phyloP scores from a whole-genome alignment of 2,329 filamentous ascomycete genomes.

The Verticillium longisporum region DNA sequence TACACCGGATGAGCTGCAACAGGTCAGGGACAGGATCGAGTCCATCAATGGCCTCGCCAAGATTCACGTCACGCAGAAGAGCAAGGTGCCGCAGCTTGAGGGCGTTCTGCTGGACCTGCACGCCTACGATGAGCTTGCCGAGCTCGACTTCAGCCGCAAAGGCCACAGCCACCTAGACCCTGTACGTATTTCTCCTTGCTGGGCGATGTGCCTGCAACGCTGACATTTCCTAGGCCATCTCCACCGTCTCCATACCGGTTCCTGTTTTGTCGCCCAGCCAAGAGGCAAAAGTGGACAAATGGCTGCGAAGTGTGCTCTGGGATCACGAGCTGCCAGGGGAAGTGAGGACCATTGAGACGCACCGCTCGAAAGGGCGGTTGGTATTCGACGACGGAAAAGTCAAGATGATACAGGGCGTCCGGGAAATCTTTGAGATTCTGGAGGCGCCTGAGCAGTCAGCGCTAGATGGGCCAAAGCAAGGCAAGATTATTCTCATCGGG shows the following conservation, averaged over 20 bases:
- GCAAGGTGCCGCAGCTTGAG: slow-evolving; percentile 73
- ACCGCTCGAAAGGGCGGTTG: slow-evolving; percentile 79
- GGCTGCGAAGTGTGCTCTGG: slow-evolving; percentile 82
- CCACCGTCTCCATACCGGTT: slow-evolving; percentile 68
- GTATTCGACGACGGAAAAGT: slow-evolving; percentile 55
- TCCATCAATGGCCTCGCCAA: slow-evolving; percentile 89
- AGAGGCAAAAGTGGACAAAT: slow-evolving; percentile 63
- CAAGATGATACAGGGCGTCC: slow-evolving; percentile 83
- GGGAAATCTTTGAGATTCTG: slow-evolving; percentile 88
- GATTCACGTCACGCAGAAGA: slow-evolving; percentile 74
- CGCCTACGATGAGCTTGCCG: slow-evolving; percentile 79
- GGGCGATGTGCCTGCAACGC: background rate
- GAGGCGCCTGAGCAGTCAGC: slow-evolving; percentile 42
- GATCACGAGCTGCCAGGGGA: slow-evolving; percentile 55
- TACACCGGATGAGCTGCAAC: slow-evolving; percentile 57
- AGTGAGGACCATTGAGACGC: slow-evolving; percentile 62
- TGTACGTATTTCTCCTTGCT: slow-evolving; percentile 36
- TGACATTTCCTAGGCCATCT: slow-evolving; percentile 57
- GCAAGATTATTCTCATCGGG: slow-evolving; percentile 61
- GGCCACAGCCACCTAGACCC: slow-evolving; percentile 90
- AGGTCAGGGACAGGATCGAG: slow-evolving; percentile 62
- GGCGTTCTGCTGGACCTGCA: slow-evolving; percentile 84
- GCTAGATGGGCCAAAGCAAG: slow-evolving; percentile 21
- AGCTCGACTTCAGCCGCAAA: slow-evolving; percentile 63
- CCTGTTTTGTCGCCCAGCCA: slow-evolving; percentile 51